Evolutionary conservation across 768 basidiomycete genomes (phyloP).

Genomic region (Gymnopilus dilepis): DNA sequence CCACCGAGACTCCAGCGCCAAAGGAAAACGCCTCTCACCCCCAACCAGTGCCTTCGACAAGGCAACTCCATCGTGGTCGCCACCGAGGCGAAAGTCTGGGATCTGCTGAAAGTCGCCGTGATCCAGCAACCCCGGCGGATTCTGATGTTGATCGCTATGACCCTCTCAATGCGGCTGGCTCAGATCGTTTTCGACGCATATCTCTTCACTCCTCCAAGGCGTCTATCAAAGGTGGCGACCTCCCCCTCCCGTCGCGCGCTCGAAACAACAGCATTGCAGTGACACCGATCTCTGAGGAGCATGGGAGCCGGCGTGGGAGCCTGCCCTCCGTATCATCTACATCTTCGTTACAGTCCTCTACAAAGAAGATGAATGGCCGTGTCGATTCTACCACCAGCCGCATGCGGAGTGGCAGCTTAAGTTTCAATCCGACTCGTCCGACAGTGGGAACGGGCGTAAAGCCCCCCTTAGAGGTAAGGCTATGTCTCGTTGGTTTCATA

Average conservation of each 20-base stretch:
- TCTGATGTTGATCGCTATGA: conserved; percentile 62
- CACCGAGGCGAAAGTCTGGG: conserved; percentile 62
- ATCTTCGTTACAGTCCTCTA: conserved; percentile 22
- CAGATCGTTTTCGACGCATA: conserved; percentile 50
- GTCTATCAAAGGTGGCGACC: conserved; percentile 58
- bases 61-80: conserved; percentile 44
- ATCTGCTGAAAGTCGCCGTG: conserved; percentile 47
- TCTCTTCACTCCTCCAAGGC: conserved; percentile 51
- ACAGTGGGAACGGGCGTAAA: conserved; percentile 41
- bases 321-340: conserved; percentile 23
- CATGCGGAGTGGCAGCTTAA: conserved; percentile 66
- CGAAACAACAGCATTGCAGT: conserved; percentile 37
- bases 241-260: conserved; percentile 65
- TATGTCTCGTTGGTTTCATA: too few species aligned
- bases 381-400: conserved; percentile 38
- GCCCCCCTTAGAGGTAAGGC: conserved; percentile 36
- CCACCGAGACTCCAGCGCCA: conserved; percentile 40
- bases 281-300: conserved; percentile 41
- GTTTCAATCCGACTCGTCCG: conserved; percentile 44
- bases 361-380: conserved; percentile 10
- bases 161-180: conserved; percentile 39
- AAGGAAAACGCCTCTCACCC: conserved; percentile 23
- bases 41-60: conserved; percentile 17
- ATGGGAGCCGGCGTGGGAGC: conserved; percentile 41
- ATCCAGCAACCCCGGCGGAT: conserved; percentile 44